Percentiles rank a stretch among this genome's conserved stretches.
Evolutionary conservation across 176 grass and related monocot genomes (phyloP).

Genomic region (Secale cereale): DNA sequence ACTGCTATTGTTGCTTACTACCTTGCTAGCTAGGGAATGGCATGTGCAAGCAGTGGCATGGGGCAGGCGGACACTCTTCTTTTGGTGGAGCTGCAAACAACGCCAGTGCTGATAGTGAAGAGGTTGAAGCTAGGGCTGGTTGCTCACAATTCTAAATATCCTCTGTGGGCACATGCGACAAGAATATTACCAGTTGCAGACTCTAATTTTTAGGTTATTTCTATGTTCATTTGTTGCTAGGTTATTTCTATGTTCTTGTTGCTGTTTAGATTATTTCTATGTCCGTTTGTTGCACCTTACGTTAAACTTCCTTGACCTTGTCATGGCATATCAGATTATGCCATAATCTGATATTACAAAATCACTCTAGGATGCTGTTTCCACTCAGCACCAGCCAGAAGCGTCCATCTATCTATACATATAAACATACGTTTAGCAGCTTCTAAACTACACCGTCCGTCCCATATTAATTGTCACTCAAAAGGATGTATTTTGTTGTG

Average conservation of each 20-base stretch:
- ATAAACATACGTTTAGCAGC: too few species aligned
- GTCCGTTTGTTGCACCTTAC: neutral
- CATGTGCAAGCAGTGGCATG: neutral
- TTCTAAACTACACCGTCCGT: too few species aligned
- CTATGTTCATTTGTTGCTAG: too few species aligned
- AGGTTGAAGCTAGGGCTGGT: neutral
- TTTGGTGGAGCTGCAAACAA: neutral
- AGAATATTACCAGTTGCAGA: neutral
- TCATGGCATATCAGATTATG: neutral
- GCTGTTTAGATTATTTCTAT: neutral
- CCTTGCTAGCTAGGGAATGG: neutral
- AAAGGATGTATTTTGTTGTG: too few species aligned
- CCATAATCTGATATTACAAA: neutral
- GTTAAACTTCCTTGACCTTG: neutral
- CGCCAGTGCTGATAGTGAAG: neutral
- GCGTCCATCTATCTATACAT: too few species aligned
- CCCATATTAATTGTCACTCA: too few species aligned
- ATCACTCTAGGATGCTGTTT: too few species aligned
- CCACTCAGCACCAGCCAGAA: too few species aligned
- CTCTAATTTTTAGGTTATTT: too few species aligned
- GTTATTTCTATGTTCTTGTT: too few species aligned
- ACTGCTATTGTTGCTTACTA: neutral
- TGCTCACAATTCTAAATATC: neutral
- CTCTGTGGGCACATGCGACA: neutral
- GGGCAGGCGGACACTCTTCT: neutral